Evolutionary conservation across 2,329 filamentous ascomycete genomes (phyloP).

Genomic region (Nemania serpens): DNA sequence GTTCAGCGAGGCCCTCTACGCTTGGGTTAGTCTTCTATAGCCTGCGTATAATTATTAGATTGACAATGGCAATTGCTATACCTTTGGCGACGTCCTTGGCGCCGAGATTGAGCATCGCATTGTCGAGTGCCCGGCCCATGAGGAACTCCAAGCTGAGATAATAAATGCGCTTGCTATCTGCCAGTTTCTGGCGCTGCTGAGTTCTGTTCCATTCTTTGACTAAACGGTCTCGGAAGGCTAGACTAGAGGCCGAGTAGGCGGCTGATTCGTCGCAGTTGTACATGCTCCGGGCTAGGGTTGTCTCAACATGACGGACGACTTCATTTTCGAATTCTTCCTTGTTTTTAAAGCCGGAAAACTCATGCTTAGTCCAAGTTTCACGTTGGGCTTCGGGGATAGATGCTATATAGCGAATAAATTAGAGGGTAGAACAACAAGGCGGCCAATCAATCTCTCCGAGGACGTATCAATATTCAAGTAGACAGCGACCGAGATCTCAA

Average conservation of each 20-base stretch:
- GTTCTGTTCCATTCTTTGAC: constrained; percentile 98
- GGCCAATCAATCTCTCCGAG: neutral
- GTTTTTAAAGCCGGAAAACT: constrained; percentile 70
- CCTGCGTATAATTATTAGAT: neutral
- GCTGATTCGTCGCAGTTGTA: constrained; percentile 98
- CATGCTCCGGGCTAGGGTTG: constrained; percentile 90
- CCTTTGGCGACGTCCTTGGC: constrained; percentile 83
- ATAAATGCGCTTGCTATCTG: constrained; percentile 92
- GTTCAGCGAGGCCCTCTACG: constrained; percentile 79
- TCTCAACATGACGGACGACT: constrained; percentile 93
- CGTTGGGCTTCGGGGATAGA: constrained; percentile 88
- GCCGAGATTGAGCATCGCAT: constrained; percentile 96
- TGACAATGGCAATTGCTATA: constrained; percentile 46
- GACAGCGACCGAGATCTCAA: constrained; percentile 2
- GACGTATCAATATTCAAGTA: neutral
- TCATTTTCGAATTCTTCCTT: constrained; percentile 87
- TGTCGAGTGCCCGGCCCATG: constrained; percentile 95
- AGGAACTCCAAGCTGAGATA: constrained; percentile 97
- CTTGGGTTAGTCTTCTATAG: constrained; percentile 20
- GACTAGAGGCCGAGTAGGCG: constrained; percentile 85
- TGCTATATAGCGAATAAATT: constrained; percentile 46
- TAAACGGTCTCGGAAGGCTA: constrained; percentile 91
- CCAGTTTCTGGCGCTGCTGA: constrained; percentile 91
- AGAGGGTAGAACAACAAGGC: constrained; percentile 4
- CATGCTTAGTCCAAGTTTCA: constrained; percentile 72